Evolutionary conservation across 768 basidiomycete genomes (phyloP), one percentile per base, ranked within the genome.

Genomic region (Russula dissimulans): DNA sequence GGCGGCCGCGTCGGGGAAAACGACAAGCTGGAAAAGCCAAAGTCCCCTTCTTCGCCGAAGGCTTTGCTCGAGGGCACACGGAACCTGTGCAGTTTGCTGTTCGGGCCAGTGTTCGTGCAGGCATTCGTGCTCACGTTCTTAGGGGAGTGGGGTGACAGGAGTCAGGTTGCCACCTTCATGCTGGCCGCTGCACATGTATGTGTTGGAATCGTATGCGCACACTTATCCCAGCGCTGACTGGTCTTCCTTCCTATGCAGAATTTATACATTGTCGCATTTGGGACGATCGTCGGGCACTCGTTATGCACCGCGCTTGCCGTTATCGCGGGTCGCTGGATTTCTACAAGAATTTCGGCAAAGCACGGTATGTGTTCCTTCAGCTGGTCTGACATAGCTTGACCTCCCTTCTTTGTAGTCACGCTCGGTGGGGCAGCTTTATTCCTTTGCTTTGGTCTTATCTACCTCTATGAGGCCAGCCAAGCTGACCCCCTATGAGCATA

Each of bases 101-200:
- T 97, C 18, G 93, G 91, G 0, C 95, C 95, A 0, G 91, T 97
- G 1, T 95, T 97, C 69, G 93, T 94, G 3, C 94, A 99, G 72
- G 84, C 92, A 0, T 97, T 99, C 68, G 76, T 95, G 36, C 78
- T 99, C 61, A 98, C 95, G 0, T 97, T 97, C 74, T 78, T 99
- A n/a, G 97, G 95, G 10, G 97, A 99, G 74, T 98, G 97, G 97
- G 95, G 97, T 0, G 97, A 98, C 74, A 76, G 95, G 55, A 95
- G 92, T 69, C 95, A 99, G 75, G 92, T 98, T 67, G 89, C 97
- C 2, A 98, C 97, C 2, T 95, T 98, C 63, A 95, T 92, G 5
- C 77, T 98, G 54, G 95, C 90, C 2, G 95, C 95, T 26, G 91
- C 95, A 22, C 93, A 99, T 75, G 95, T 97, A 34, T 52, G 57